A percentile compares a stretch with the other conserved stretches of the same genome.
Conservation (phyloP, 768 basidiomycete species). For the Amanita thiersii region DNA sequence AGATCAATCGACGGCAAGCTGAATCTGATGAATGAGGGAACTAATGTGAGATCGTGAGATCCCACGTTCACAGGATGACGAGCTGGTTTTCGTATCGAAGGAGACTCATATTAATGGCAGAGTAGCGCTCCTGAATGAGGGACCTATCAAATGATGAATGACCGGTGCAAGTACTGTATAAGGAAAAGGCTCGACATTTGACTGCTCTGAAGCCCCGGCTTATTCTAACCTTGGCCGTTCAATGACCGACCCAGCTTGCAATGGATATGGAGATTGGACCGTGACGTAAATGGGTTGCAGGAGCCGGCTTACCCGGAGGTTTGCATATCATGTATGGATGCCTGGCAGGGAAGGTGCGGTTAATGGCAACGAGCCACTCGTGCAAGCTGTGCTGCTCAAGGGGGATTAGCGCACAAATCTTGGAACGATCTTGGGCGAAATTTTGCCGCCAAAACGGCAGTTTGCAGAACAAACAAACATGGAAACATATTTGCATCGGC, state of each 20-base stretch:
- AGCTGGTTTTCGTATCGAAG: constrained; percentile 7
- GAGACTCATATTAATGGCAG: background rate
- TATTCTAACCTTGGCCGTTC: background rate
- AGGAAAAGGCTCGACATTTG: background rate
- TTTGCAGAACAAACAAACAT: background rate
- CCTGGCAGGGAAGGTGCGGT: background rate
- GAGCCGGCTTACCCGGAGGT: constrained; percentile 1
- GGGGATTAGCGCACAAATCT: constrained; percentile 3
- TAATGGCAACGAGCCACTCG: background rate
- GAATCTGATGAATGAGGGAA: constrained; percentile 3
- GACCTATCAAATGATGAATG: constrained; percentile 1
- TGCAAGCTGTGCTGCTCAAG: constrained; percentile 5
- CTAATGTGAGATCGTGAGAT: constrained; percentile 8
- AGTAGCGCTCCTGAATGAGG: background rate
- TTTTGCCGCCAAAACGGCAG: background rate
- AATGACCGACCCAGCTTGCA: background rate
- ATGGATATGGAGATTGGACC: background rate
- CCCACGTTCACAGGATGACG: background rate
- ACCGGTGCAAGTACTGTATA: background rate
- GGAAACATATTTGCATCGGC: background rate
- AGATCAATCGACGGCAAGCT: background rate
- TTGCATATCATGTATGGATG: background rate
- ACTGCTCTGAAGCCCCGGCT: background rate
- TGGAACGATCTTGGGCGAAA: background rate
- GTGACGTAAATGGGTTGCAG: constrained; percentile 5